Evolutionary conservation across 2,329 filamentous ascomycete genomes (phyloP), one percentile per base, ranked within the genome.

Genomic region (Botrytis medusae): DNA sequence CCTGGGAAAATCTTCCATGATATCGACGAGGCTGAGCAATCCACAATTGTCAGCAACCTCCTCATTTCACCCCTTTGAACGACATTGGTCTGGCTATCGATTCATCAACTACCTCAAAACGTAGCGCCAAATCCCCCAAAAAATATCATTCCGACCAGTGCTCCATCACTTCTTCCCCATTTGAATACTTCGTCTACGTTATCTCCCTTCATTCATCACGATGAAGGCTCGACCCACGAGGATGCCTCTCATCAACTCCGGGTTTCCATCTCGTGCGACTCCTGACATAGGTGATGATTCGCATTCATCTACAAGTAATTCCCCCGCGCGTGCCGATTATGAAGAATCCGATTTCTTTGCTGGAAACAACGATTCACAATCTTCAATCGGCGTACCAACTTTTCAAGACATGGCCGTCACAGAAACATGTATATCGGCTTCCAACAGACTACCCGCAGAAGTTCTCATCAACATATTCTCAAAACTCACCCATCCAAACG

Each of bases 261-360:
- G 72, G 29, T 61, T 71, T 14, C 63, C 76, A 72, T 80, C 79
- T 76, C 79, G 79, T 69, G 74, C 75, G 37, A 76, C 74, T 37
- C 75, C 75, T n/a, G 80, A 81, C 1, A 68, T 74, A 64, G 80
- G 80, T 59, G 78, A 78, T 25, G 80, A 81, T 72, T 81, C 79
- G 20, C 79, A 81, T 69, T 82, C 81, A 42, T 81, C 80, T 9
- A 92, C 92, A 12, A 92, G 91, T 73, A 93, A 91, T 80, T 94
- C 92, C 1, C 92, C 92, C 62, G 89, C 88, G 90, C 92, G 79
- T 70, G 90, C 89, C 81, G 92, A 94, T 80, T 94, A 97, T 83
- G 92, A 95, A 80, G 95, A 98, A 83, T 97, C 94, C 78, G 95
- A 98, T 84, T 97, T 96, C 83, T 96, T 96, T 82, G 91, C 92